phyloP scores from a whole-genome alignment of 1,284 basidiomycete genomes.

The Ustilago nuda region DNA sequence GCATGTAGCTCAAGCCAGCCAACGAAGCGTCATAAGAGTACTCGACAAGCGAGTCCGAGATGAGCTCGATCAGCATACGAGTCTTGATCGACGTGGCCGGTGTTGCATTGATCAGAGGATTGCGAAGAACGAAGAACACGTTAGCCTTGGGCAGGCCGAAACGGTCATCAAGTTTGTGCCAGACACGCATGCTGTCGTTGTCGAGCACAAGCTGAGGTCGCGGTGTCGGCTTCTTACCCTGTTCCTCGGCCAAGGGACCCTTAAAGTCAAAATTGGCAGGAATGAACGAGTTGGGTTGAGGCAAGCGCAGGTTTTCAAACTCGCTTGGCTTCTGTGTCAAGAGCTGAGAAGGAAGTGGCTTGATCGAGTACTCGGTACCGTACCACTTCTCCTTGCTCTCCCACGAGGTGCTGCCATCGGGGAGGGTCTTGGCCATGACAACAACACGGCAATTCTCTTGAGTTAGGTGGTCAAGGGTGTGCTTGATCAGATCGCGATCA shows the following conservation, averaged over 20 bases:
- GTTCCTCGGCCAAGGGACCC: constrained; percentile 33
- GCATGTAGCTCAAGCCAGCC: constrained; percentile 84
- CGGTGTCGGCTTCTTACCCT: constrained; percentile 52
- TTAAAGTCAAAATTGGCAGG: constrained; percentile 61
- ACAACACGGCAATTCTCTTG: constrained; percentile 79
- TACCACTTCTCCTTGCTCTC: constrained; percentile 67
- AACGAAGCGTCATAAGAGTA: constrained; percentile 93
- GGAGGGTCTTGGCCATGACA: constrained; percentile 77
- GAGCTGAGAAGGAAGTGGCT: constrained; percentile 52
- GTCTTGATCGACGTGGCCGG: constrained; percentile 70
- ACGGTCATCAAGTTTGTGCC: constrained; percentile 69
- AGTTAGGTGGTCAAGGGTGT: constrained; percentile 76
- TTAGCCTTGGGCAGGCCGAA: constrained; percentile 69
- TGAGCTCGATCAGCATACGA: constrained; percentile 84
- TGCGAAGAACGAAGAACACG: constrained; percentile 64
- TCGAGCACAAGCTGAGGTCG: constrained; percentile 62
- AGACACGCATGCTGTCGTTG: constrained; percentile 59
- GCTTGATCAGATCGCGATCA: constrained; percentile 77
- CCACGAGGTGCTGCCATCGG: constrained; percentile 57
- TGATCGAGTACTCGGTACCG: constrained; percentile 67
- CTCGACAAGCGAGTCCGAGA: constrained; percentile 89
- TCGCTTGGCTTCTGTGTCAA: constrained; percentile 31
- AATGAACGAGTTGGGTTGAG: constrained; percentile 66
- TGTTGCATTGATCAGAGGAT: constrained; percentile 68
- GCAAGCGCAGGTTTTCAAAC: constrained; percentile 62